These are phyloP conservation scores for Volvariella volvacea DNA, from an alignment of 1,284 basidiomycete genomes.

Conservation along the genomic window DNA sequence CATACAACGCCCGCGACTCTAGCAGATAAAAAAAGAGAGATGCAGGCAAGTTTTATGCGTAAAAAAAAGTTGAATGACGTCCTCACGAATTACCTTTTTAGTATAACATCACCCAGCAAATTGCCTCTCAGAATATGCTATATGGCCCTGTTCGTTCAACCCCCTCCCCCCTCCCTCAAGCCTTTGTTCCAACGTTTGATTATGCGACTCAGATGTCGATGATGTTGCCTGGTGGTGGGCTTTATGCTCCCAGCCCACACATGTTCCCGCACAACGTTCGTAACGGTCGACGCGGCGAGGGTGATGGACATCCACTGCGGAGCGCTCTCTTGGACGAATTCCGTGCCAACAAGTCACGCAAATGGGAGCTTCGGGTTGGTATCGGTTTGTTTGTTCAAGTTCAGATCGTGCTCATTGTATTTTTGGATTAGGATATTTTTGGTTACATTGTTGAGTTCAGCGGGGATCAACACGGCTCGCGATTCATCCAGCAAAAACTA, in stretches of 20 bases:
- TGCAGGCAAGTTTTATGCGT: constrained; percentile 38
- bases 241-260: constrained; percentile 31
- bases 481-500: constrained; percentile 85
- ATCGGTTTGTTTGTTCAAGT: not conserved
- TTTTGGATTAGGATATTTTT: constrained; percentile 63
- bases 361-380: constrained; percentile 76
- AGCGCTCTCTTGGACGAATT: constrained; percentile 82
- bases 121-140: constrained; percentile 34
- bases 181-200: constrained; percentile 37
- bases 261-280: constrained; percentile 35
- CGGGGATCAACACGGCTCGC: constrained; percentile 89
- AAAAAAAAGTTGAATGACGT: not conserved
- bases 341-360: constrained; percentile 69
- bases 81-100: constrained; percentile 17
- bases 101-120: constrained; percentile 47
- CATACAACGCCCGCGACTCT: constrained; percentile 33
- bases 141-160: constrained; percentile 34
- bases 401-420: constrained; percentile 10
- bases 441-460: constrained; percentile 91
- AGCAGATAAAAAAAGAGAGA: constrained; percentile 52
- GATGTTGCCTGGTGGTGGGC: constrained; percentile 27
- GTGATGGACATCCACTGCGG: constrained; percentile 35
- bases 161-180: constrained; percentile 34
- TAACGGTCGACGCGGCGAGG: constrained; percentile 32
- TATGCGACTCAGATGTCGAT: constrained; percentile 43